These are phyloP conservation scores for Chlamydomonas sphaeroides DNA, from an alignment of 139 green algal genomes.

Conservation along the genomic window DNA sequence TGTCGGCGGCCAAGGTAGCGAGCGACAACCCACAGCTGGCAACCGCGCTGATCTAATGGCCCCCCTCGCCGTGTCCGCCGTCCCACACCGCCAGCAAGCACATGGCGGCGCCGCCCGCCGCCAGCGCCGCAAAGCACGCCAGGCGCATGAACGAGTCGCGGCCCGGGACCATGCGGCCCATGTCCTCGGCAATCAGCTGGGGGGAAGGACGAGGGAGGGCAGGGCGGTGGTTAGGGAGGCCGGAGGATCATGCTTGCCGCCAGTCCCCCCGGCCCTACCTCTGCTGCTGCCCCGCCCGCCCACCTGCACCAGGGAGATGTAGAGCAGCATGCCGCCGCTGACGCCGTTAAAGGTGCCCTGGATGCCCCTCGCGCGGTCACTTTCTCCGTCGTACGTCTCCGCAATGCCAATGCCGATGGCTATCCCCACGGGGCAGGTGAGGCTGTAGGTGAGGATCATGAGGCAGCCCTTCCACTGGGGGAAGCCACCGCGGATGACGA, in stretches of 20 bases:
- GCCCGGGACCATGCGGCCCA: not conserved
- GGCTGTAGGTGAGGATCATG: constrained; percentile 32
- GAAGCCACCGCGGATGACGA: constrained; percentile 25
- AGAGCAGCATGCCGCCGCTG: constrained; percentile 68
- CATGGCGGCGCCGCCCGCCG: not conserved
- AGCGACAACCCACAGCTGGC: too few species aligned
- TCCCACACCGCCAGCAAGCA: not conserved
- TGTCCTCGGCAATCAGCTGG: constrained; percentile 1
- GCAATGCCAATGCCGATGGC: constrained; percentile 40
- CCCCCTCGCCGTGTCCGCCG: too few species aligned
- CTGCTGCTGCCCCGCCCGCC: not conserved
- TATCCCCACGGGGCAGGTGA: constrained; percentile 41
- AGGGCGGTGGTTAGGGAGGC: too few species aligned
- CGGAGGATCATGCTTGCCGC: too few species aligned
- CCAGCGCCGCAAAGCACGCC: not conserved
- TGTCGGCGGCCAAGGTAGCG: too few species aligned
- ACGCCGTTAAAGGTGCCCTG: constrained; percentile 72
- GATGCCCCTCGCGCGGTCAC: not conserved
- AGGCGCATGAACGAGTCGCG: not conserved
- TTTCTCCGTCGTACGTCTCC: constrained; percentile 16
- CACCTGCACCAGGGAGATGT: constrained; percentile 64
- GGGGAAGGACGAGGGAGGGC: too few species aligned
- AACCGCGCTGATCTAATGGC: too few species aligned
- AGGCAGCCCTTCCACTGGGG: not conserved
- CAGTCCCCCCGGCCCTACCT: not conserved